A percentile compares a stretch with the other conserved stretches of the same genome.
Conservation (phyloP, 768 basidiomycete species). For the Mycena filopes region DNA sequence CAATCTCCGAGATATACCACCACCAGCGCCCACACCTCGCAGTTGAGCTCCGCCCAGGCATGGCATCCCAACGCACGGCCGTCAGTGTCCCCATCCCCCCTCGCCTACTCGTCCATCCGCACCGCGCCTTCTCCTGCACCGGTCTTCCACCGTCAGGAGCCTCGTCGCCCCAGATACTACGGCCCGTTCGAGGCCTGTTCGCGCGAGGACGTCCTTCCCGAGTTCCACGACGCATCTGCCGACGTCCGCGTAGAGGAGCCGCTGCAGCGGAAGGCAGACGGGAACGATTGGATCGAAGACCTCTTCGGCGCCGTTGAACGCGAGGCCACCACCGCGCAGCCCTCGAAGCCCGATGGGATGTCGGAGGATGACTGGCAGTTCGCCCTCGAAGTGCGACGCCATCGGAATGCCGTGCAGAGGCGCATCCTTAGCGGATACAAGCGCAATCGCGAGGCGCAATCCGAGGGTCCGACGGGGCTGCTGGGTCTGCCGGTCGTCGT, state of each 20-base stretch:
- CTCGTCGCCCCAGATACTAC: background rate
- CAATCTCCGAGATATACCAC: too few species aligned
- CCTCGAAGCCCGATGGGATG: too few species aligned
- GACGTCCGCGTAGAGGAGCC: background rate
- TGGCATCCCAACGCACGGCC: background rate
- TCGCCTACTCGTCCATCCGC: background rate
- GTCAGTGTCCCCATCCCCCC: background rate
- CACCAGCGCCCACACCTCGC: too few species aligned
- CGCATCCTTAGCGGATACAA: background rate
- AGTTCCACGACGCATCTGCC: background rate
- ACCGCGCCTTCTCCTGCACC: background rate
- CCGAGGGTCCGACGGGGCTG: background rate
- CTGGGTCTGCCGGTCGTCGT: background rate
- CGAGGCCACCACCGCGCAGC: too few species aligned
- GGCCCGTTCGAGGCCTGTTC: constrained; percentile 2
- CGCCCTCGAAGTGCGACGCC: background rate
- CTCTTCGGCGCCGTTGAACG: background rate
- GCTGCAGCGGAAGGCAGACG: too few species aligned
- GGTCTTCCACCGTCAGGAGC: background rate
- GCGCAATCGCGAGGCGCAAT: background rate
- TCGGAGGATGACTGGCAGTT: background rate
- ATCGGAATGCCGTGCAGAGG: background rate
- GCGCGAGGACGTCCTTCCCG: constrained; percentile 1
- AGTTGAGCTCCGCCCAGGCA: too few species aligned
- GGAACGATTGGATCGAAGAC: background rate